Evolutionary conservation across 1,139 yeast genomes (phyloP), one percentile per base, ranked within the genome.

Genomic region (Pichia sp.): DNA sequence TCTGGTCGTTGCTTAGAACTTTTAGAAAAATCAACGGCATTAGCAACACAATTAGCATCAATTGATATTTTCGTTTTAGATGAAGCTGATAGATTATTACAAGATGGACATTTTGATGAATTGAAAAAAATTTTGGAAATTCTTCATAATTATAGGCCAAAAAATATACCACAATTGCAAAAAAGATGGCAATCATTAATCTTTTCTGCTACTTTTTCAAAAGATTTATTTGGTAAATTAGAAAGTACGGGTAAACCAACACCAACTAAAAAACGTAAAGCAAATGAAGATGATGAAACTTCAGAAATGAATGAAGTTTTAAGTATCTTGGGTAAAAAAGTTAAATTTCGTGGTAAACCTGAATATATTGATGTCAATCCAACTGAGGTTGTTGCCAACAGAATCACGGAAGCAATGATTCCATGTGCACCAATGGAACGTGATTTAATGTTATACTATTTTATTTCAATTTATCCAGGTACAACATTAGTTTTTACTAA

Each of bases 41-140:
- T 83, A 41, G 74, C 83, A 10, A 70, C 73, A 29, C 74, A 83
- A 62, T 73, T 90, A 58, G 77, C 86, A 18, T 72, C 79, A 29
- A 75, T 88, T 13, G 89, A 87, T 53, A 76, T 83, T 7, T 66
- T 93, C 11, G 96, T 91, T 0, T 74, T 91, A 44, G 99, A 95
- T 73, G 99, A 95, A 69, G 99, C 99, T n/a, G 99, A 93, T 71
- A 76, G 99, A 67, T 74, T 93, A 58, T 75, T 95, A 52, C 97
- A 93, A 70, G 96, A 91, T 63, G 98, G 99, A 2, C 98, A 91
- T 70, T 93, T 93, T 65, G 95, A 88, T 54, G 99, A 95, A 66
- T 80, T 95, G 60, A 95, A 85, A 60, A 84, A 87, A 63, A 86
- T 89, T 49, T 71, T 93, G 55, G 88, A 85, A 53, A 63, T 81